Percentiles rank a stretch among this genome's conserved stretches.
Evolutionary conservation across 1,284 basidiomycete genomes (phyloP).

Genomic region (Rhodotorula sp.): DNA sequence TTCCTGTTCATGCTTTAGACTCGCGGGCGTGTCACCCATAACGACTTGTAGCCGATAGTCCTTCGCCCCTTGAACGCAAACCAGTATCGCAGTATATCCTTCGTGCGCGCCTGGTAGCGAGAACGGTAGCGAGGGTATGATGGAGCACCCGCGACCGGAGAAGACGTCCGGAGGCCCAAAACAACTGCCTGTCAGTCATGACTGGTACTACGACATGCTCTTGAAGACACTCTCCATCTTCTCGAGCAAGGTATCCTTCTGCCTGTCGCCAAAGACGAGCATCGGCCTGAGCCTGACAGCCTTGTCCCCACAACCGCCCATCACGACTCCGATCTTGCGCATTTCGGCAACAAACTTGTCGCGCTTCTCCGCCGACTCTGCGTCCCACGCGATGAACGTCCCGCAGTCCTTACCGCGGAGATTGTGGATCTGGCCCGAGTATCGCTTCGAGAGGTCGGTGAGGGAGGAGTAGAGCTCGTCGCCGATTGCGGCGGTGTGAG

Average conservation of each 20-base stretch:
- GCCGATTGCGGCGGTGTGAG: conserved; percentile 50
- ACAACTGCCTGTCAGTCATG: too few species aligned
- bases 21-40: too few species aligned
- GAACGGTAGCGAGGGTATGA: too few species aligned
- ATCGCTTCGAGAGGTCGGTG: conserved; percentile 42
- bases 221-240: conserved; percentile 2
- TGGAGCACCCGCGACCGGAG: too few species aligned
- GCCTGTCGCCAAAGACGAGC: conserved; percentile 44
- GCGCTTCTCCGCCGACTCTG: conserved; percentile 48
- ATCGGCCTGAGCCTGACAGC: conserved; percentile 55
- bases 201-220: background rate
- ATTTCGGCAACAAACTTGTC: conserved; percentile 54
- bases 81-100: too few species aligned
- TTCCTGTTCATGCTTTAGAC: too few species aligned
- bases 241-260: conserved; percentile 10
- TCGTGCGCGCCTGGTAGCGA: too few species aligned
- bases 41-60: too few species aligned
- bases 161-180: too few species aligned
- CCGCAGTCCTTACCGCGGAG: conserved; percentile 55
- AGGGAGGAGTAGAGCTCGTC: conserved; percentile 49
- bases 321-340: conserved; percentile 53
- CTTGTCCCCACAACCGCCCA: conserved; percentile 49
- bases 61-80: too few species aligned
- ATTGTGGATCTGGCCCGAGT: conserved; percentile 3
- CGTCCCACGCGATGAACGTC: conserved; percentile 58